These are phyloP conservation scores for Chalara sp. DNA, from an alignment of 2,329 filamentous ascomycete genomes.

Conservation along the genomic window DNA sequence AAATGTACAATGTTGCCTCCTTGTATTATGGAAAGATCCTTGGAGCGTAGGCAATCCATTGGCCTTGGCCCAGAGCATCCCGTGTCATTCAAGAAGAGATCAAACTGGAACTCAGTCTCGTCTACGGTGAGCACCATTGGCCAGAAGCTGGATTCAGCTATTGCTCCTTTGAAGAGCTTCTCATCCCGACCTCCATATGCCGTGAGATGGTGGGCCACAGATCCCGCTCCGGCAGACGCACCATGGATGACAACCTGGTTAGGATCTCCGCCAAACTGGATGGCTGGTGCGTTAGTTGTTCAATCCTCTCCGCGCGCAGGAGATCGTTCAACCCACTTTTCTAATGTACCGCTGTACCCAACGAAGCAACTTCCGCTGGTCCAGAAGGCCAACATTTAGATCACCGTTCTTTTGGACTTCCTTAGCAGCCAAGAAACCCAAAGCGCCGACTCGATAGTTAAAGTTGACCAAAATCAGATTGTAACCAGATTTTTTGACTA, in stretches of 20 bases:
- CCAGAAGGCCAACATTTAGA: constrained; percentile 63
- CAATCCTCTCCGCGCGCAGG: too few relatives aligned
- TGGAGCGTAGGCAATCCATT: constrained; percentile 31
- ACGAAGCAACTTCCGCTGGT: constrained; percentile 61
- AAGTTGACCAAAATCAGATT: constrained; percentile 64
- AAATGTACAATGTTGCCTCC: constrained; percentile 28
- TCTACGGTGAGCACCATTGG: constrained; percentile 31
- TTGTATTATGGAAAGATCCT: constrained; percentile 32
- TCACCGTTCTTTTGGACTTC: constrained; percentile 43
- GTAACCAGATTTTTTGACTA: constrained; percentile 51
- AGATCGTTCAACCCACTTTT: constrained; percentile 27
- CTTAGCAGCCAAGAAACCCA: constrained; percentile 60
- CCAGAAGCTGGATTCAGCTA: constrained; percentile 31
- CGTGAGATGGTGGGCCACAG: constrained; percentile 32
- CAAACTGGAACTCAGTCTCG: constrained; percentile 35
- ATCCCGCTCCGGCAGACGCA: constrained; percentile 39
- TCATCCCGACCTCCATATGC: constrained; percentile 23
- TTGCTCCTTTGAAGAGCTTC: constrained; percentile 19
- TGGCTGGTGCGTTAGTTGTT: not conserved
- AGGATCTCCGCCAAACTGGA: constrained; percentile 37
- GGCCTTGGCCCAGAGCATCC: constrained; percentile 26
- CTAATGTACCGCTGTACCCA: constrained; percentile 64
- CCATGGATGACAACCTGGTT: constrained; percentile 40
- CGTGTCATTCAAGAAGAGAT: constrained; percentile 27
- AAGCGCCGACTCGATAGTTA: constrained; percentile 71